Base-by-base conservation (phyloP, 2,329 filamentous ascomycete genomes). In the Aspergillus glaucus region DNA sequence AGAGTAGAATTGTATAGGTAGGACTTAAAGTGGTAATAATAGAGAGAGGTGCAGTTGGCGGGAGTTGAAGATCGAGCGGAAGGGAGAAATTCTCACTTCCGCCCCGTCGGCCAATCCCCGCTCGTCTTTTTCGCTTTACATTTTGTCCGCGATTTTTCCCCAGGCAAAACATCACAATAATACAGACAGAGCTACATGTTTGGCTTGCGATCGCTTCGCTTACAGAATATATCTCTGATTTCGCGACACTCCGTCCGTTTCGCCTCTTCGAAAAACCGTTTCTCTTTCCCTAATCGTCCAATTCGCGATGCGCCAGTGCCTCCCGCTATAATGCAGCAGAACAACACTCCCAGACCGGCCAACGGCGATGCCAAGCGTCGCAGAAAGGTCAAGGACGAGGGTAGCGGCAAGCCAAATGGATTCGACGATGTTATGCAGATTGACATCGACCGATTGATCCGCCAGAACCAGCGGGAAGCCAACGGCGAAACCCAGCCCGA, bases 371-470 rank as follows among this genome's bases (percentile, higher is more conserved):
- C 51, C 40, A 69, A 64, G 50, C 59, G 57, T 45, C 59, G 58
- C 47, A 67, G 67, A 80, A 74, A 76, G 77, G 48, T 48, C 32
- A 78, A 81, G 60, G 76, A 76, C 53, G 79, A 79, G 56, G 77
- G 76, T 15, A 79, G 80, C 50, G 82, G 83, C 2, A 79, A 79
- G 39, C 79, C 79, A 53, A 84, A 81, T 7, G 81, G 82, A 0
- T 74, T 75, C 17, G 85, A 88, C 51, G 82, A 88, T 61, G 81
- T 88, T 43, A 72, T 89, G 42, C 71, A 78, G 44, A 68, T 76
- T 44, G 86, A 89, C 62, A 75, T 89, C 43, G 72, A 80, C 26
- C 48, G 52, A 39, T 59, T 69, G 9, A 45, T 78, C 28, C 71
- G 65, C 49, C 58, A 49, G 50, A 61, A 58, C 42, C 56, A 53